Conservation (phyloP, 148 eudicot genomes). For the Simmondsia chinensis region DNA sequence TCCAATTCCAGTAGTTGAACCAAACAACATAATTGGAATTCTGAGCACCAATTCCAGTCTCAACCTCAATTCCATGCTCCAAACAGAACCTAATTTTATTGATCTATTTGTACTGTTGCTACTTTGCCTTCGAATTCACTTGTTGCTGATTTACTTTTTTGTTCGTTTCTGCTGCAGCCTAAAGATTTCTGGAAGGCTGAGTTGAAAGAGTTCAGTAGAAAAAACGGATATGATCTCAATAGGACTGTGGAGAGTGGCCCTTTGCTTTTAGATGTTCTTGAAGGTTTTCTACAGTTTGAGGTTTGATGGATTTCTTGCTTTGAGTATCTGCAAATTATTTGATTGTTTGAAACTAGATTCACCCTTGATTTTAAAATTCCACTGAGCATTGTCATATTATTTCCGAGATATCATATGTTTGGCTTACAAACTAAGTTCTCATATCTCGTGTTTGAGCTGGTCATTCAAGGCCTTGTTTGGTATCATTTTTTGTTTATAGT, state of each 20-base stretch:
- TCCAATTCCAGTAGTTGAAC: too few species aligned
- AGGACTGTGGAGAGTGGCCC: conserved; percentile 91
- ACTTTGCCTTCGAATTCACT: not conserved
- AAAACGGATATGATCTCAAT: conserved; percentile 79
- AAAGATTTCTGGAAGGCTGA: conserved; percentile 91
- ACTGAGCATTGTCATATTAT: too few species aligned
- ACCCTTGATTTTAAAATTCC: not conserved
- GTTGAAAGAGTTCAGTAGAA: conserved; percentile 85
- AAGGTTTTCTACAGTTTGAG: conserved; percentile 94
- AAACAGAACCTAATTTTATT: too few species aligned
- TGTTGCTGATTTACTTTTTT: conserved; percentile 3
- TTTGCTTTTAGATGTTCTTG: conserved; percentile 84
- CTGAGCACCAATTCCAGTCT: too few species aligned
- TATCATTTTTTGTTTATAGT: too few species aligned
- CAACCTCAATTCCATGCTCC: too few species aligned
- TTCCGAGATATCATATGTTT: too few species aligned
- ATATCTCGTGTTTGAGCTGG: too few species aligned
- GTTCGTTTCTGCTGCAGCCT: conserved; percentile 35
- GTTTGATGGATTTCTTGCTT: conserved; percentile 16
- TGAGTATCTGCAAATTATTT: not conserved
- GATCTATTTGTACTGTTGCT: too few species aligned
- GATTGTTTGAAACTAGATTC: not conserved
- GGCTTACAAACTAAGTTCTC: too few species aligned
- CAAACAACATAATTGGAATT: too few species aligned
- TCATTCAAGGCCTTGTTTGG: too few species aligned